A percentile compares a stretch with the other conserved stretches of the same genome.
Conservation (phyloP, 164 flowering plant genomes). For the Annona cherimola region DNA sequence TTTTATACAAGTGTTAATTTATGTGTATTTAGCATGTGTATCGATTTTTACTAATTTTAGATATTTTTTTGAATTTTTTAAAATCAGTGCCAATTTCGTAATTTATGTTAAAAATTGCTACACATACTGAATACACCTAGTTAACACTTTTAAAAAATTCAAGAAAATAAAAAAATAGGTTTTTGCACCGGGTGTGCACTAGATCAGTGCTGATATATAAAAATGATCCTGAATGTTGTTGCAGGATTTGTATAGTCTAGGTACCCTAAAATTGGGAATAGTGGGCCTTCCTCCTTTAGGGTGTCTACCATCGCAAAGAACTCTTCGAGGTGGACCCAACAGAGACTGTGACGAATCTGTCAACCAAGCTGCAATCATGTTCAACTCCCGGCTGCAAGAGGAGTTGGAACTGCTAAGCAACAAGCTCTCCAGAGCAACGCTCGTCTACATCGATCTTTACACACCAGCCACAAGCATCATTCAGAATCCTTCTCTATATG, state of each 20-base stretch:
- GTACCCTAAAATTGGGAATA: slow-evolving; percentile 10
- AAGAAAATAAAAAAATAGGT: no score
- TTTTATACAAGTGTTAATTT: no score
- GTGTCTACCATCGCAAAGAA: slow-evolving; percentile 11
- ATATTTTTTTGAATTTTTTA: no score
- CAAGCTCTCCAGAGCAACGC: neutral
- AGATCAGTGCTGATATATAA: no score
- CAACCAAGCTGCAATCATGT: slow-evolving; percentile 2
- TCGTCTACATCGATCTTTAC: slow-evolving; percentile 8
- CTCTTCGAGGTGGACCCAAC: neutral
- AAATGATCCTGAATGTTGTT: neutral
- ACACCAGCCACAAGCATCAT: neutral
- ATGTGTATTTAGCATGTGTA: no score
- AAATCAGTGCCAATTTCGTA: no score
- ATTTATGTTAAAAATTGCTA: no score
- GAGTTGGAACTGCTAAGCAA: neutral
- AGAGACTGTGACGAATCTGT: slow-evolving; percentile 4
- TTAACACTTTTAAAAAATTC: no score
- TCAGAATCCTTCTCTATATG: neutral
- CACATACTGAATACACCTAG: no score
- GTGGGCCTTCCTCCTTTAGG: slow-evolving; percentile 12
- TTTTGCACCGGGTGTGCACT: no score
- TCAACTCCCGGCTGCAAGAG: neutral
- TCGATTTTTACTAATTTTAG: no score
- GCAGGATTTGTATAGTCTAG: slow-evolving; percentile 12